Conservation (phyloP, 176 grass and related monocot genomes). For the Urochloa ruziziensis region DNA sequence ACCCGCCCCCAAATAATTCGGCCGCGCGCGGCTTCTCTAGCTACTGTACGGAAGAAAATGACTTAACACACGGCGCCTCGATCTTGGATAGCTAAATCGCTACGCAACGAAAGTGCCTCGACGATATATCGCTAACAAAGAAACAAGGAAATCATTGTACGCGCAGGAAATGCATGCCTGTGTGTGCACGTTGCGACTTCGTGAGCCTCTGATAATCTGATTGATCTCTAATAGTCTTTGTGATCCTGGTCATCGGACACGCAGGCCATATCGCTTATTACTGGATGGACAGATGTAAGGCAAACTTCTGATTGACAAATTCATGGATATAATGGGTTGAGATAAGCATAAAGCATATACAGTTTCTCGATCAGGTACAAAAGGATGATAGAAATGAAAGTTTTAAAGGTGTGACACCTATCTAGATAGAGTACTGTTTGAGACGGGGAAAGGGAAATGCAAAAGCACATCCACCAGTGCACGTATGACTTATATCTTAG, state of each 20-base stretch:
- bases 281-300: background rate
- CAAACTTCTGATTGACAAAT: background rate
- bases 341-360: background rate
- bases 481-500: too few species aligned
- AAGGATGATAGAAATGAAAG: background rate
- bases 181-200: too few species aligned
- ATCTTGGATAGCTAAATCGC: background rate
- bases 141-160: conserved; percentile 8
- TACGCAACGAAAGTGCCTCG: conserved; percentile 22
- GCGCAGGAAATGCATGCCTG: background rate
- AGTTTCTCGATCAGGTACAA: background rate
- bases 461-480: background rate
- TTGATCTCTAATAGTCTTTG: background rate
- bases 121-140: background rate
- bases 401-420: background rate
- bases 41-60: background rate
- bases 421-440: background rate
- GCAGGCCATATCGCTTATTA: too few species aligned
- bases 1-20: conserved; percentile 19
- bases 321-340: background rate
- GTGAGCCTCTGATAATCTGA: background rate
- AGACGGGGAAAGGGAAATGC: background rate
- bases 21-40: background rate
- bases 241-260: background rate
- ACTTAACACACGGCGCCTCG: background rate